phyloP scores from a whole-genome alignment of 192 early-diverging fungal genomes.

The Backusella australiensis region DNA sequence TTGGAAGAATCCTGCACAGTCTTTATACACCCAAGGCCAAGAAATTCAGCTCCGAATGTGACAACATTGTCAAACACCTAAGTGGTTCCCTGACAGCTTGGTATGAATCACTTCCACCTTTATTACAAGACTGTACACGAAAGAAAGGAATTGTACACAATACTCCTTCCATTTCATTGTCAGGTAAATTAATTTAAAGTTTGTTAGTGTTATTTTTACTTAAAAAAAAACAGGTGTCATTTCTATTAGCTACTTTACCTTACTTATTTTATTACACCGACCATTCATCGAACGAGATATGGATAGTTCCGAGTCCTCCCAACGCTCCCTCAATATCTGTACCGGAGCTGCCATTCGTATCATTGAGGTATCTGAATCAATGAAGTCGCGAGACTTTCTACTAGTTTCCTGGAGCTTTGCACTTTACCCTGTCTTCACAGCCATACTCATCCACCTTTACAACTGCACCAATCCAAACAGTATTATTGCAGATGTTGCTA shows the following conservation, averaged over 20 bases:
- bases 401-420: slow-evolving; percentile 24
- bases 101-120: slow-evolving; percentile 17
- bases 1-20: slow-evolving; percentile 28
- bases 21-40: slow-evolving; percentile 34
- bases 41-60: slow-evolving; percentile 24
- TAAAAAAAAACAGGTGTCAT: slow-evolving; percentile 19
- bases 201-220: no score
- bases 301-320: slow-evolving; percentile 19
- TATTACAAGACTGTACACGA: slow-evolving; percentile 9
- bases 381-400: slow-evolving; percentile 33
- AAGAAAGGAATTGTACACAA: neutral
- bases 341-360: slow-evolving; percentile 29
- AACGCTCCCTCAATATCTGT: slow-evolving; percentile 32
- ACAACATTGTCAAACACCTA: slow-evolving; percentile 26
- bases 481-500: slow-evolving; percentile 15
- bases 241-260: slow-evolving; percentile 45
- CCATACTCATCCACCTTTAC: slow-evolving; percentile 19
- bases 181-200: slow-evolving; percentile 2
- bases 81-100: slow-evolving; percentile 25
- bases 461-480: slow-evolving; percentile 11
- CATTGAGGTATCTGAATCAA: slow-evolving; percentile 27
- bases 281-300: slow-evolving; percentile 40
- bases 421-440: slow-evolving; percentile 17
- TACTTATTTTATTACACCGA: slow-evolving; percentile 50
- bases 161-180: slow-evolving; percentile 20